Base-by-base conservation (phyloP, 2,329 filamentous ascomycete genomes). In the Chrysosporium queenslandicum region DNA sequence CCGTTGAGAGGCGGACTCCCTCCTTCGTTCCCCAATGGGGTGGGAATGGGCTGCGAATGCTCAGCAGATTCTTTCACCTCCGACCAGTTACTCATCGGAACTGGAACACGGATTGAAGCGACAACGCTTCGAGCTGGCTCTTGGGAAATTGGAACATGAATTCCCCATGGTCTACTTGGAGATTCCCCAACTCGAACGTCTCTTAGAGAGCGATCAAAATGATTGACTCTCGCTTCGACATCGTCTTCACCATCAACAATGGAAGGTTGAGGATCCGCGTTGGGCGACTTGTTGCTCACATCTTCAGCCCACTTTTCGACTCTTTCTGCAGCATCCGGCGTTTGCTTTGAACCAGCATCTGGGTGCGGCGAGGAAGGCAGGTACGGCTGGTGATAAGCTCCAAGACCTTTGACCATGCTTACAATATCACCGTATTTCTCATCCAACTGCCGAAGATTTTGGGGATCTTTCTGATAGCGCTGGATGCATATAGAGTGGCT, bases 181-280 rank as follows among this genome's bases (percentile, higher is more conserved):
- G 87, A 94, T 68, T 97, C 91, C 40, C 91, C 91, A 20, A 97
- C 82, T n/a, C 91, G 79, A 8, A 97, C 80, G 61, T 96, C 91
- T 64, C 91, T 87, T 49, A 97, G 68, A 0, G 86, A 83, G 41
- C 90, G 80, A 59, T 94, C 88, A 64, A 95, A 96, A 62, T 83
- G 86, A 53, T 82, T 77, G 57, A 82, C 76, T 53, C 88, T 78
- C 41, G 82, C 77, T 25, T 81, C 78, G 2, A 78, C 75, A 21
- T 23, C 37, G 14, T 23, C 37, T 11, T 74, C 71, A 8, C 65
- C 64, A 12, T 45, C 46, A 27, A 34, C 23, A 27, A 51, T 43
- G 25, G 32, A 52, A 39, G 21, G 36, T 2, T 42, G 23, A 40
- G 64, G 59, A 8, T 55, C 65, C 20, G 64, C 65, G 39, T 68